Base-by-base conservation (phyloP, 345 rosid genomes). In the Anacardium occidentale region DNA sequence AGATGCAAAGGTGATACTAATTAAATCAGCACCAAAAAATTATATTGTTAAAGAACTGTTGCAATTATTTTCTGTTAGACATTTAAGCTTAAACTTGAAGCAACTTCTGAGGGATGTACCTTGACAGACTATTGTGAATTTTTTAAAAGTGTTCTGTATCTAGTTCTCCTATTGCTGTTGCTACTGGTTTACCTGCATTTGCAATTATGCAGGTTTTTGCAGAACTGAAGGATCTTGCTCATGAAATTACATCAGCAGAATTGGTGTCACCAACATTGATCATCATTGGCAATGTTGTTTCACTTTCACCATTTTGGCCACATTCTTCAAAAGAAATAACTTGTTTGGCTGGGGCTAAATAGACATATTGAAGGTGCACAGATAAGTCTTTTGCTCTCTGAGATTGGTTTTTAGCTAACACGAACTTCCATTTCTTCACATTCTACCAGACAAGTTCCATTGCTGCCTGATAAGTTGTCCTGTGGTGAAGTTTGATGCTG, bases 231-330 rank as follows among this genome's bases (percentile, higher is more conserved):
- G 93, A 91, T 81, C 92, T 92, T 81, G 89, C 92, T 14, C 80
- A 75, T 47, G 79, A 87, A 83, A 91, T 92, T 55, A 66, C 86
- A 24, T 55, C 52, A 5, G 93, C 87, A 21, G 88, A 76, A 69
- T 80, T 92, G 70, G 81, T 88, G 17, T 95, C 98, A 0, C 98
- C 99, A 1, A 89, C 99, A 24, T 79, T 95, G 68, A 89, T 95
- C 59, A 71, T 92, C 63, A 92, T 92, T 15, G 98, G 98, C 80
- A 91, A 83, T 76, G 99, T 91, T 2, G 99, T 92, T 3, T 84
- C 87, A 34, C 94, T 91, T 50, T 92, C 98, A n/a, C 96, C 98
- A 22, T 84, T 85, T 56, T 95, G 97, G 93, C 88, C 87, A 5
- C 64, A 78, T 71, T 79, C 88, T 77, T 69, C 78, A 0, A 80